Percentiles rank a stretch among this genome's conserved stretches.
These are phyloP conservation scores for Hyaloscypha hepaticicola DNA, from an alignment of 495 filamentous ascomycete genomes.

Conservation along the genomic window DNA sequence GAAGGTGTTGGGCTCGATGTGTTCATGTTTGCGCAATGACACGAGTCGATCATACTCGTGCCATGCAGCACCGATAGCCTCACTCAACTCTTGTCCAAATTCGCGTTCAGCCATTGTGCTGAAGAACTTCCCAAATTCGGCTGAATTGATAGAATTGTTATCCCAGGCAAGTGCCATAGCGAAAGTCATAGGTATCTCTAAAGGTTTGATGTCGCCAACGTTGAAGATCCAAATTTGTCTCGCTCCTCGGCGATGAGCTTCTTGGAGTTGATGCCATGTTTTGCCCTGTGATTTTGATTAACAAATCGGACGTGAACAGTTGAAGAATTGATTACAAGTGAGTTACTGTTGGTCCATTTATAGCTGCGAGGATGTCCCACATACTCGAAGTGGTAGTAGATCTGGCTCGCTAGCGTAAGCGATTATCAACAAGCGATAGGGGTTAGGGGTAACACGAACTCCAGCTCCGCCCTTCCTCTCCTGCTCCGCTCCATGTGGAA, in stretches of 20 bases:
- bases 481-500: constrained; percentile 60
- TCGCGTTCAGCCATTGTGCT: constrained; percentile 55
- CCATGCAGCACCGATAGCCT: constrained; percentile 53
- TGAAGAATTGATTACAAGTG: constrained; percentile 47
- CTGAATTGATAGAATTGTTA: constrained; percentile 47
- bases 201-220: constrained; percentile 68
- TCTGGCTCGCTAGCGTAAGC: constrained; percentile 3
- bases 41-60: constrained; percentile 59
- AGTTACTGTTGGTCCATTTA: constrained; percentile 70
- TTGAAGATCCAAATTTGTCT: constrained; percentile 74
- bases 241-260: constrained; percentile 60
- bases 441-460: constrained; percentile 34
- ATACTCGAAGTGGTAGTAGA: constrained; percentile 74
- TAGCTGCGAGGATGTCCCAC: constrained; percentile 62
- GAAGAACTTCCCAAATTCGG: constrained; percentile 53
- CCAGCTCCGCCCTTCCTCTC: constrained; percentile 61
- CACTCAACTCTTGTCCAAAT: constrained; percentile 51
- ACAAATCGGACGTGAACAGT: not conserved
- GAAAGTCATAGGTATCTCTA: constrained; percentile 65
- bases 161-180: constrained; percentile 66
- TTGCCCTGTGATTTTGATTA: constrained; percentile 11
- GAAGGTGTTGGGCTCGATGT: constrained; percentile 62
- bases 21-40: constrained; percentile 65
- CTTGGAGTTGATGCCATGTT: constrained; percentile 45
- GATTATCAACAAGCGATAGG: not conserved